phyloP scores from a whole-genome alignment of 805 yeast species.

The Kockiozyma suomiensis region DNA sequence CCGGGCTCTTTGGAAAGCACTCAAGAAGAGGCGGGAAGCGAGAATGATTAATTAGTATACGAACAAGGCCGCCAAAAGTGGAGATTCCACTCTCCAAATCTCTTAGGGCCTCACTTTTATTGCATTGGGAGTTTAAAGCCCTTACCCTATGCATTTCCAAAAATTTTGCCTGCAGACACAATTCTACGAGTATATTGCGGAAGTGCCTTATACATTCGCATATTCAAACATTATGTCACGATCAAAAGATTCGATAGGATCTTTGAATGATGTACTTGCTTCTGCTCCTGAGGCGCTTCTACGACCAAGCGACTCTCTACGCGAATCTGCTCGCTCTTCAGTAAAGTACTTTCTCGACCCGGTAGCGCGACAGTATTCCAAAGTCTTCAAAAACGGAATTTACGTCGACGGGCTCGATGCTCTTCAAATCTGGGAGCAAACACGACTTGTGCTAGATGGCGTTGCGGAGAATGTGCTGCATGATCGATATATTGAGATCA shows the following conservation, averaged over 20 bases:
- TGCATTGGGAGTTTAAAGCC: constrained; percentile 3
- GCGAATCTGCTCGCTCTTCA: constrained; percentile 36
- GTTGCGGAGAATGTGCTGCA: constrained; percentile 66
- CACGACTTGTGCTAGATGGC: constrained; percentile 79
- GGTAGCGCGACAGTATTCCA: constrained; percentile 55
- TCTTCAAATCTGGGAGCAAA: constrained; percentile 91
- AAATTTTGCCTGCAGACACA: not conserved
- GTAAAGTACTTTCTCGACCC: constrained; percentile 61
- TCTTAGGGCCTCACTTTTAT: not conserved
- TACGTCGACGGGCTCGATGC: constrained; percentile 86
- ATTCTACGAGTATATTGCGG: too few species aligned
- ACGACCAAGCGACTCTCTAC: constrained; percentile 13
- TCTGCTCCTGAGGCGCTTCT: constrained; percentile 21
- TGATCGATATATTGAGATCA: constrained; percentile 53
- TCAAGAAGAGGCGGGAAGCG: too few species aligned
- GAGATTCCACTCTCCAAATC: too few species aligned
- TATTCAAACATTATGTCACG: not conserved
- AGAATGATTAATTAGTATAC: too few species aligned
- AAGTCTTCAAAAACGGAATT: constrained; percentile 66
- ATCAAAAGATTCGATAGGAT: not conserved
- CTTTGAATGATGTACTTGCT: constrained; percentile 8
- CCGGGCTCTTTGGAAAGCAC: too few species aligned
- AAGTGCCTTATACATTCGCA: too few species aligned
- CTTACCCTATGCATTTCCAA: constrained; percentile 10
- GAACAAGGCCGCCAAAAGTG: too few species aligned